Percentiles rank a stretch among this genome's conserved stretches.
These are phyloP conservation scores for Barnettozyma botsteinii DNA, from an alignment of 805 yeast genomes.

Conservation along the genomic window DNA sequence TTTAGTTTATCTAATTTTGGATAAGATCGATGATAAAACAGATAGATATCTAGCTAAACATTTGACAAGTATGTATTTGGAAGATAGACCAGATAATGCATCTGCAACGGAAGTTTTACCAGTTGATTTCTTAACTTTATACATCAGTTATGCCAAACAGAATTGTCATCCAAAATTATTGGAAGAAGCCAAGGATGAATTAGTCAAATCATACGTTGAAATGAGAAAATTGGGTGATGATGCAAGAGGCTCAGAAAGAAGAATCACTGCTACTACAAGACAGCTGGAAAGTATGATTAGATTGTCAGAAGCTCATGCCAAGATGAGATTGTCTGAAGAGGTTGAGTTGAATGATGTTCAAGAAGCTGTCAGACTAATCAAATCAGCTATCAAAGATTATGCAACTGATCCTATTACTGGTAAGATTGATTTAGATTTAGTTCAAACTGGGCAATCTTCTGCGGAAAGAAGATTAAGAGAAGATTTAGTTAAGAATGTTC, in stretches of 20 bases:
- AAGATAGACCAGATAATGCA: slow-evolving; percentile 75
- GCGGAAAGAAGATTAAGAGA: slow-evolving; percentile 76
- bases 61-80: slow-evolving; percentile 85
- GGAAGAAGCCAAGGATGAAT: slow-evolving; percentile 72
- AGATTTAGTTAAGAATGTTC: slow-evolving; percentile 60
- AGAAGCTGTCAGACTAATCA: slow-evolving; percentile 90
- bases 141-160: slow-evolving; percentile 93
- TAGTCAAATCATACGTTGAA: slow-evolving; percentile 83
- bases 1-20: slow-evolving; percentile 85
- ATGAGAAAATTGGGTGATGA: slow-evolving; percentile 96
- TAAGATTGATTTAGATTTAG: slow-evolving; percentile 92
- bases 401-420: slow-evolving; percentile 98
- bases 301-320: slow-evolving; percentile 93
- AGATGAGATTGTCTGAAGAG: slow-evolving; percentile 70
- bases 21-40: slow-evolving; percentile 79
- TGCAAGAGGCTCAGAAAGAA: slow-evolving; percentile 72
- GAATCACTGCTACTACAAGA: slow-evolving; percentile 97
- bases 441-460: slow-evolving; percentile 91
- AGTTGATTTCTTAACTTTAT: slow-evolving; percentile 78
- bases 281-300: slow-evolving; percentile 96
- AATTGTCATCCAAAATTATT: slow-evolving; percentile 75
- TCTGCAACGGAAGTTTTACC: slow-evolving; percentile 67
- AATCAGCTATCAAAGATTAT: slow-evolving; percentile 92
- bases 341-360: slow-evolving; percentile 80
- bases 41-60: slow-evolving; percentile 89